These are phyloP conservation scores for Jaltomata sinuosa DNA, from an alignment of 257 asterid species.

Conservation along the genomic window DNA sequence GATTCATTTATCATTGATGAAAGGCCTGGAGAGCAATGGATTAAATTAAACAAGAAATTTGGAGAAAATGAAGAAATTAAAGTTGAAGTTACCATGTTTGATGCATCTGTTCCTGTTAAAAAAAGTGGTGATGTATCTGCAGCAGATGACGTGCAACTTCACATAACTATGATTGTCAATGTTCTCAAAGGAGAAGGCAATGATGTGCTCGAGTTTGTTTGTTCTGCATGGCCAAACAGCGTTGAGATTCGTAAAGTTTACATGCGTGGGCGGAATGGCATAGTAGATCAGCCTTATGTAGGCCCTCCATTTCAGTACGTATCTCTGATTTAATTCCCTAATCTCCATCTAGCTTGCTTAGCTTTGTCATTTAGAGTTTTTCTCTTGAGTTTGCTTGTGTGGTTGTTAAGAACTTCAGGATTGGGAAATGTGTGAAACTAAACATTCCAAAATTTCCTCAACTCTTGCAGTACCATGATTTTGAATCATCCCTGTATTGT, in stretches of 20 bases:
- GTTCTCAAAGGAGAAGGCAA: constrained; percentile 51
- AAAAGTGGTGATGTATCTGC: constrained; percentile 27
- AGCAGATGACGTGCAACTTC: constrained; percentile 53
- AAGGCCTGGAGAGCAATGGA: constrained; percentile 84
- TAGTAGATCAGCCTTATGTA: constrained; percentile 23
- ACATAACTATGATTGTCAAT: constrained; percentile 46
- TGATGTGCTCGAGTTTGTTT: constrained; percentile 56
- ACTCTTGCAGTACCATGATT: background rate
- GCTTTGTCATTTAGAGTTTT: background rate
- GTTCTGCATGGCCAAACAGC: constrained; percentile 80
- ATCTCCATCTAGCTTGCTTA: background rate
- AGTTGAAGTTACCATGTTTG: constrained; percentile 88
- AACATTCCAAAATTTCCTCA: background rate
- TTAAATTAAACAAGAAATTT: constrained; percentile 47
- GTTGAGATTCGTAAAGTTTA: constrained; percentile 55
- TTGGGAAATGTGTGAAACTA: background rate
- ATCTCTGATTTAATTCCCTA: background rate
- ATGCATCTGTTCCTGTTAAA: constrained; percentile 49
- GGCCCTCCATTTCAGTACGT: constrained; percentile 84
- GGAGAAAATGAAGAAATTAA: constrained; percentile 72
- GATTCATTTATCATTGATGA: constrained; percentile 62
- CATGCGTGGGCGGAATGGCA: constrained; percentile 30
- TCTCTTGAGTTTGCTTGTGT: background rate
- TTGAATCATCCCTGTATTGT: background rate
- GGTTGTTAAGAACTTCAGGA: background rate